Conservation (phyloP, 2,329 filamentous ascomycete species). For the Beauveria medogensis region DNA sequence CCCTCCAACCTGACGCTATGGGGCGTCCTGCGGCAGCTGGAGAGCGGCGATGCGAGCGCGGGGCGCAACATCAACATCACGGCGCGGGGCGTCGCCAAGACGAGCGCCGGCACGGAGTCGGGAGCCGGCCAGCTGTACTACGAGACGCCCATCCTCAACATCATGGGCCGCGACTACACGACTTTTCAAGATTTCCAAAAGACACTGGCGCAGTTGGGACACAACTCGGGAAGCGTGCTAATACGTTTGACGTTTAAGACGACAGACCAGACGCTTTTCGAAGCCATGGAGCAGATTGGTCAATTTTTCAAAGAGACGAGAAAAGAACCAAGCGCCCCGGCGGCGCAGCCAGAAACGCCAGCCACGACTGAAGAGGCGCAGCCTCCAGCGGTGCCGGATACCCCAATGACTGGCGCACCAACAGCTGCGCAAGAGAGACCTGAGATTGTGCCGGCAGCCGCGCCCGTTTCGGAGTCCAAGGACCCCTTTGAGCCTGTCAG, state of each 20-base stretch:
- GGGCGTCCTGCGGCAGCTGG: constrained; percentile 84
- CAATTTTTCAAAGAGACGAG: constrained; percentile 58
- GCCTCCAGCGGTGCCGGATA: neutral
- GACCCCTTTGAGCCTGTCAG: constrained; percentile 47
- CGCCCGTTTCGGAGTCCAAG: neutral
- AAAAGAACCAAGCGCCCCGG: constrained; percentile 31
- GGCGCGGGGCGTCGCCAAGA: constrained; percentile 64
- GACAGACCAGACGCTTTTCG: constrained; percentile 71
- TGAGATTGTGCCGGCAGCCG: constrained; percentile 1
- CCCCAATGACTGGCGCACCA: neutral
- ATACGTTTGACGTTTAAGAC: constrained; percentile 69
- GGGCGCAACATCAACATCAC: constrained; percentile 70
- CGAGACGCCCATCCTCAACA: constrained; percentile 74
- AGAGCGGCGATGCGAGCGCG: constrained; percentile 60
- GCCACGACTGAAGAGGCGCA: constrained; percentile 6
- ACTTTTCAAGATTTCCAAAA: constrained; percentile 80
- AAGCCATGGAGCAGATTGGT: constrained; percentile 75
- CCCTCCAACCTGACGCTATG: constrained; percentile 83
- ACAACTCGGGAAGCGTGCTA: constrained; percentile 75
- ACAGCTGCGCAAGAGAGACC: neutral
- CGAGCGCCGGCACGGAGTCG: constrained; percentile 40
- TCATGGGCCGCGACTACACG: constrained; percentile 72
- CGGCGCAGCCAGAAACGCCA: constrained; percentile 8
- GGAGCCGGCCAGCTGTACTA: constrained; percentile 76
- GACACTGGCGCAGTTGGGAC: constrained; percentile 76